Evolutionary conservation across 805 yeast genomes (phyloP).

Genomic region (Saccharomycopsis lassenensis): DNA sequence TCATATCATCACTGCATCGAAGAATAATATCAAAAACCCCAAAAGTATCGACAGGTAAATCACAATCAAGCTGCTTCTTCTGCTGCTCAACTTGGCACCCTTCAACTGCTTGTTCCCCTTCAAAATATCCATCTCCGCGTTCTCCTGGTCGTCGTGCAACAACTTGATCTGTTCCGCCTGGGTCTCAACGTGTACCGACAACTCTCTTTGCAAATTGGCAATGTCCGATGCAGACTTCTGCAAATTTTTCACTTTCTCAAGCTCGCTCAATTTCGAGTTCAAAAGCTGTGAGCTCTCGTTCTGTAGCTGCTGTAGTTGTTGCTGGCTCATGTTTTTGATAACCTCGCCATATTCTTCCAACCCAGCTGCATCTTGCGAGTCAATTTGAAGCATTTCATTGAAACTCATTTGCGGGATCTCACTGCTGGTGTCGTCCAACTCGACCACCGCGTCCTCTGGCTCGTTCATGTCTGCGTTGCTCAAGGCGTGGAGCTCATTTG

Average conservation of each 20-base stretch:
- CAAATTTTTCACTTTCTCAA: conserved; percentile 33
- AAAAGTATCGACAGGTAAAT: conserved; percentile 24
- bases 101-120: conserved; percentile 31
- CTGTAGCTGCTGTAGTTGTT: conserved; percentile 30
- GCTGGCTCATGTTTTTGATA: too few relatives aligned
- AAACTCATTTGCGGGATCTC: background rate
- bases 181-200: conserved; percentile 32
- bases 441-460: background rate
- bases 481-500: conserved; percentile 14
- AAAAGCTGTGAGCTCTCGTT: conserved; percentile 30
- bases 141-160: conserved; percentile 31
- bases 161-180: conserved; percentile 33
- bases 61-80: conserved; percentile 24
- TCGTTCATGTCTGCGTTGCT: too few relatives aligned
- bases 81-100: conserved; percentile 32
- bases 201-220: conserved; percentile 32
- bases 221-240: conserved; percentile 36
- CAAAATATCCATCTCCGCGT: conserved; percentile 29
- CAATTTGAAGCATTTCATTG: conserved; percentile 11
- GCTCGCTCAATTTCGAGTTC: conserved; percentile 28
- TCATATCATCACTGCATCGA: conserved; percentile 21
- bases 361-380: background rate
- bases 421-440: background rate
- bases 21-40: conserved; percentile 23
- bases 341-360: background rate